Evolutionary conservation across 768 basidiomycete species (phyloP).

Genomic region (Boletellus emodensis): DNA sequence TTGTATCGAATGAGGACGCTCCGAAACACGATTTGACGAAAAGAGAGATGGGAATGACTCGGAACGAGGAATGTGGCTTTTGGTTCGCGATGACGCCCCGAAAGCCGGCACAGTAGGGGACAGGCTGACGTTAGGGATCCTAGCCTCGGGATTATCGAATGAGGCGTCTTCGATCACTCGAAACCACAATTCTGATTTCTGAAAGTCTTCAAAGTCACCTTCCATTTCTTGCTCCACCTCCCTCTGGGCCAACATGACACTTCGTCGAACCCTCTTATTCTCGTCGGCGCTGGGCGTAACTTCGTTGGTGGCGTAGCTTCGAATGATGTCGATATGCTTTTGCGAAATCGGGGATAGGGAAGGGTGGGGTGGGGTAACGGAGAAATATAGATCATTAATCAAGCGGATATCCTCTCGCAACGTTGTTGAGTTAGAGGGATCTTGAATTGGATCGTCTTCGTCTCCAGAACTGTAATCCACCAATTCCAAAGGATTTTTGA

Average conservation of each 20-base stretch:
- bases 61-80: slow-evolving; percentile 27
- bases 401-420: slow-evolving; percentile 84
- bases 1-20: slow-evolving; percentile 18
- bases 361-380: slow-evolving; percentile 51
- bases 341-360: slow-evolving; percentile 61
- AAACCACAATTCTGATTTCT: slow-evolving; percentile 87
- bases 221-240: slow-evolving; percentile 89
- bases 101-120: slow-evolving; percentile 4
- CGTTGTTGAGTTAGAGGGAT: slow-evolving; percentile 52
- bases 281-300: slow-evolving; percentile 36
- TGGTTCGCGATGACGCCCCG: slow-evolving; percentile 6
- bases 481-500: slow-evolving; percentile 92
- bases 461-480: slow-evolving; percentile 60
- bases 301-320: slow-evolving; percentile 55
- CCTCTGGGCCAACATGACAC: slow-evolving; percentile 79
- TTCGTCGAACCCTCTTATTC: slow-evolving; percentile 61
- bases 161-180: slow-evolving; percentile 76
- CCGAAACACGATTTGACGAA: slow-evolving; percentile 9
- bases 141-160: slow-evolving; percentile 16
- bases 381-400: slow-evolving; percentile 87
- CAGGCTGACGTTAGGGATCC: slow-evolving; percentile 3
- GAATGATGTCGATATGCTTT: slow-evolving; percentile 69
- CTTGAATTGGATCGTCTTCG: slow-evolving; percentile 59
- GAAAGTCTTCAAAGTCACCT: slow-evolving; percentile 87
- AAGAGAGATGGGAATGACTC: slow-evolving; percentile 36